Percentiles rank a stretch among this genome's conserved stretches.
phyloP scores from a whole-genome alignment of 2,329 filamentous ascomycete genomes.

The Blastomyces parvus region DNA sequence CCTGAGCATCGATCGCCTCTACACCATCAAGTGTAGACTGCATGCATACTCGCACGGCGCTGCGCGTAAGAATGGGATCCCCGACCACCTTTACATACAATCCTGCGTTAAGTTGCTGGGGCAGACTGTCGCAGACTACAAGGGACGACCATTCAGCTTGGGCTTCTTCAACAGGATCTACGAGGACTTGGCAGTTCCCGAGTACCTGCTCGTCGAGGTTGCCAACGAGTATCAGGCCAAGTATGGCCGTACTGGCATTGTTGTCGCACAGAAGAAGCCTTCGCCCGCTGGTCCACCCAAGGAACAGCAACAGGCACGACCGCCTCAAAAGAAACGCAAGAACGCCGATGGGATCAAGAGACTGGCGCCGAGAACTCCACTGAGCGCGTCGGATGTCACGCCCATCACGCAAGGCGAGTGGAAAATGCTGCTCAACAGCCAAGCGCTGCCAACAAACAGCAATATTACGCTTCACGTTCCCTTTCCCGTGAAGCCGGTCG shows the following conservation, averaged over 20 bases:
- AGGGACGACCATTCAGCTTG: slow-evolving; percentile 35
- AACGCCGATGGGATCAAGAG: neutral
- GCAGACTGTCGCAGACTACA: slow-evolving; percentile 33
- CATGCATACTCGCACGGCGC: slow-evolving; percentile 27
- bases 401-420: slow-evolving; percentile 36
- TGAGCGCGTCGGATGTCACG: slow-evolving; percentile 36
- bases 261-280: slow-evolving; percentile 23
- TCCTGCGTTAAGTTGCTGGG: slow-evolving; percentile 35
- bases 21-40: slow-evolving; percentile 36
- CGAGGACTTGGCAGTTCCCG: slow-evolving; percentile 32
- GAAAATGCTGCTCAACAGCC: slow-evolving; percentile 27
- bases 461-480: slow-evolving; percentile 15
- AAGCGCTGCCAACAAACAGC: neutral
- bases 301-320: neutral
- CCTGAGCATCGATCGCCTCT: slow-evolving; percentile 38
- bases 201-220: slow-evolving; percentile 30
- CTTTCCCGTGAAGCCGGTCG: slow-evolving; percentile 15
- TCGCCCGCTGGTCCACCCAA: slow-evolving; percentile 19
- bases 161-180: slow-evolving; percentile 37
- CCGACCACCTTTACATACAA: slow-evolving; percentile 28
- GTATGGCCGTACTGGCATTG: slow-evolving; percentile 32
- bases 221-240: slow-evolving; percentile 27
- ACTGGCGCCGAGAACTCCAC: slow-evolving; percentile 31
- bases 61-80: slow-evolving; percentile 14
- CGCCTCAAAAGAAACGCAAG: neutral